A percentile compares a stretch with the other conserved stretches of the same genome.
Conservation (phyloP, 495 filamentous ascomycete species). For the Aspergillus biplanus region DNA sequence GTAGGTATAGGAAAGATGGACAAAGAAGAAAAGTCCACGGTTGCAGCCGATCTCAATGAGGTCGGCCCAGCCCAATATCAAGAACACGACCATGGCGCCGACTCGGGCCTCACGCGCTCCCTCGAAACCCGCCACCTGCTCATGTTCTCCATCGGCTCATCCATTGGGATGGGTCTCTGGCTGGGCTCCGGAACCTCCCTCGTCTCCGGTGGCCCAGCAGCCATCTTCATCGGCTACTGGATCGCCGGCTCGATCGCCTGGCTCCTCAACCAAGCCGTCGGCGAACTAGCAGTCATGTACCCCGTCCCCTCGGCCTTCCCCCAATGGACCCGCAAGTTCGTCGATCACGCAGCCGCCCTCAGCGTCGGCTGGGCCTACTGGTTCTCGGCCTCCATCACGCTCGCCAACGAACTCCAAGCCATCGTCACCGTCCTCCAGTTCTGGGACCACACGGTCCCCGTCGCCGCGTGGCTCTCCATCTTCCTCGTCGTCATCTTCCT, state of each 20-base stretch:
- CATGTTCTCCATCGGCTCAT: conserved; percentile 14
- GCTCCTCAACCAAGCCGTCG: conserved; percentile 56
- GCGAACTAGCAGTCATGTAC: conserved; percentile 76
- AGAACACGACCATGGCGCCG: conserved; percentile 8
- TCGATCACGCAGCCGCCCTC: conserved; percentile 72
- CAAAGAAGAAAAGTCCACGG: conserved; percentile 7
- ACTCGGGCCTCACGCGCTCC: neutral
- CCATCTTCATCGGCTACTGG: conserved; percentile 69
- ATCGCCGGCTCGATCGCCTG: conserved; percentile 70
- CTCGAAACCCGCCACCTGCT: conserved; percentile 10
- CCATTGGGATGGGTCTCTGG: conserved; percentile 71
- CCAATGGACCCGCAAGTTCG: conserved; percentile 72
- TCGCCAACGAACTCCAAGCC: conserved; percentile 72
- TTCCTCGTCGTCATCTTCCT: conserved; percentile 67
- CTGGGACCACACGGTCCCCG: conserved; percentile 53
- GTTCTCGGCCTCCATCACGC: conserved; percentile 61
- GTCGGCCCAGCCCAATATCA: conserved; percentile 12
- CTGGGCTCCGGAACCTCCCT: conserved; percentile 72
- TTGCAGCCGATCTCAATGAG: conserved; percentile 3
- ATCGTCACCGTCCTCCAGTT: conserved; percentile 74
- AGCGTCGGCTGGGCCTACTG: conserved; percentile 60
- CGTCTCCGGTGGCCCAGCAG: conserved; percentile 66
- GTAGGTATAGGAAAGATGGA: neutral
- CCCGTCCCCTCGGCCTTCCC: conserved; percentile 76
- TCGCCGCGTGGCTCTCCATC: conserved; percentile 70